Conservation (phyloP, 805 yeast species). For the Ogataea wickerhamii region DNA sequence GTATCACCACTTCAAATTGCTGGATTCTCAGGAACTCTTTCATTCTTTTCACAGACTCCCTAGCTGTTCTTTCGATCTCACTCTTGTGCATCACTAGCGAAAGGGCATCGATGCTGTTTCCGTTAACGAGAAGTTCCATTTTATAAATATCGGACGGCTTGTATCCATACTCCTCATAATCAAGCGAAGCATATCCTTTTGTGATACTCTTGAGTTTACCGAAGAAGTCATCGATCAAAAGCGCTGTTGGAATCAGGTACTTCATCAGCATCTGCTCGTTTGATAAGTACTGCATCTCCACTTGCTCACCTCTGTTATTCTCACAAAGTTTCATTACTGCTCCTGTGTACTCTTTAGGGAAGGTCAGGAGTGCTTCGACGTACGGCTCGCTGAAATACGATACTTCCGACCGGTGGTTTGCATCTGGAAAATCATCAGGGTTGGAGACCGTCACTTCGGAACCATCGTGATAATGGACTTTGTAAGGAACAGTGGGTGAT, state of each 20-base stretch:
- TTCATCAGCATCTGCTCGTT: constrained; percentile 79
- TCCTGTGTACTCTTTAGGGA: constrained; percentile 88
- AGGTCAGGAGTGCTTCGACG: constrained; percentile 85
- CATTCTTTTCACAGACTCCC: constrained; percentile 79
- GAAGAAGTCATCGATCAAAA: constrained; percentile 90
- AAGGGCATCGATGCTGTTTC: constrained; percentile 84
- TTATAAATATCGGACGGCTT: constrained; percentile 76
- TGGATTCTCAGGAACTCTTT: constrained; percentile 78
- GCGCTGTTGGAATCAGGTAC: constrained; percentile 82
- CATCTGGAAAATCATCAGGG: constrained; percentile 89
- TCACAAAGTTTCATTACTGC: constrained; percentile 84
- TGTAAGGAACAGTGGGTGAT: constrained; percentile 94
- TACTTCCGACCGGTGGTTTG: constrained; percentile 37
- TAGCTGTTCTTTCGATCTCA: constrained; percentile 68
- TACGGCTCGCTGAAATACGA: constrained; percentile 73
- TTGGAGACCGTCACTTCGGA: constrained; percentile 66
- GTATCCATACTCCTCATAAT: constrained; percentile 93
- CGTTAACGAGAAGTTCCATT: constrained; percentile 85
- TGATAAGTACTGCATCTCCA: constrained; percentile 69
- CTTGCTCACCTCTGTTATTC: constrained; percentile 76
- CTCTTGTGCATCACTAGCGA: constrained; percentile 86
- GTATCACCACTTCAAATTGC: constrained; percentile 88
- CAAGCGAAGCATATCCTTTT: constrained; percentile 89
- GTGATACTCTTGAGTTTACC: constrained; percentile 89
- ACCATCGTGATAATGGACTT: constrained; percentile 66